Base-by-base conservation (phyloP, 257 asterid species). In the Salvia splendens region DNA sequence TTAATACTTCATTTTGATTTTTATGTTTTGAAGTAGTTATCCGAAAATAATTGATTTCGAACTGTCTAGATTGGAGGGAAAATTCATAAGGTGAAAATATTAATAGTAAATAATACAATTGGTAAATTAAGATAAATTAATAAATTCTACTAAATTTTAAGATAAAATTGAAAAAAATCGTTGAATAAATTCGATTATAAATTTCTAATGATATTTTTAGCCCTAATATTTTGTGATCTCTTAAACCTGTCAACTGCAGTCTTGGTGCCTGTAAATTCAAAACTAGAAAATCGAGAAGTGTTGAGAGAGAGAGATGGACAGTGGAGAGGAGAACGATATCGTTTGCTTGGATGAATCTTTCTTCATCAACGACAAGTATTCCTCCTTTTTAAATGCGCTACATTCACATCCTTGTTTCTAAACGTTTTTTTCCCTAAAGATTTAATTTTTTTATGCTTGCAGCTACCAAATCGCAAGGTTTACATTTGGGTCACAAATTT, bases 281-380 rank as follows among this genome's bases (percentile, higher is more conserved):
- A 50, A 45, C 62, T 41, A 49, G 56, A 17, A 20, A 56, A 32
- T 56, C 55, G 20, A 58, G 1, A 32, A 75, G 6, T 30, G 6
- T 24, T 30, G 46, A 3, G 20, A 33, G 68, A 62, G 64, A 28
- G 56, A 47, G 65, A 72, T 68, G 83, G 78, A 42, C 33, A 60
- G 47, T 9, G 78, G 12, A 54, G 96, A 28, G 47, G 96, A 87
- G 0, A 86, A 88, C 12, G 95, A 91, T 17, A 75, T 85, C 12
- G 86, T 91, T 41, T 82, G 93, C 78, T 82, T 91, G 64, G 95
- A 88, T 46, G 81, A 54, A 75, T 91, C 97, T 57, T 91, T 91
- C 85, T 91, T 91, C 82, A 75, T 91, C 75, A 85, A 91, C 66
- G 94, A 86, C 76, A 71, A 86, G 97, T 89, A 79, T 46, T 36